Evolutionary conservation across 495 filamentous ascomycete species (phyloP), one percentile per base, ranked within the genome.

Genomic region (Cenococcum geophilum): DNA sequence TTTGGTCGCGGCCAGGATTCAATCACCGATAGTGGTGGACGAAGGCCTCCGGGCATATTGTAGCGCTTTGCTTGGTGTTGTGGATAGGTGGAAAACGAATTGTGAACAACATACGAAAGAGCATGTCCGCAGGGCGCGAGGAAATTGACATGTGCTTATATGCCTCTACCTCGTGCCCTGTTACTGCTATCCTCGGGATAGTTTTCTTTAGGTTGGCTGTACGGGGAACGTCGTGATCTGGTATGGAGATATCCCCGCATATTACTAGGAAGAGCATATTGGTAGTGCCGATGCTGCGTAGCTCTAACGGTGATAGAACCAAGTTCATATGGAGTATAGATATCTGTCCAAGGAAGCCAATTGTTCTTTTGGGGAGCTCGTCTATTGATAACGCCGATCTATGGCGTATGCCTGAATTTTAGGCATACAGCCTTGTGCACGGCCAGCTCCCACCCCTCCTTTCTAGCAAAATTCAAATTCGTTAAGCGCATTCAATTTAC

Each of bases 1-100:
- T 71, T 69, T 11, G 62, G 68, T 55, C 16, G 47, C 0, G 68
- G 66, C 68, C 68, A 71, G 22, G 20, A 14, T 20, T 36, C 21
- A 16, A 64, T 9, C 10, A 66, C 66, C 18, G 37, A 43, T 11
- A 57, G n/a, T 11, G 67, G 67, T 40, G 67, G 55, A 25, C 45
- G 27, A 8, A 64, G 45, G 25, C 67, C 67, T 16, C 67, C 67
- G 11, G 51, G 48, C 48, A 51, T 51, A n/a, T n/a, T n/a, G n/a
- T n/a, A n/a, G n/a, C n/a, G n/a, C n/a, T n/a, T n/a, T n/a, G n/a
- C n/a, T n/a, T n/a, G n/a, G n/a, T n/a, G n/a, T n/a, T 11, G 48
- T 51, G 48, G 48, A 23, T 51, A 3, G 48, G 4, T 12, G n/a
- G 23, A 23, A 10, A 21, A 51, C 8, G 45, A 18, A 51, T 12